Conservation (phyloP, 805 yeast species). For the Starmera dryadoides region DNA sequence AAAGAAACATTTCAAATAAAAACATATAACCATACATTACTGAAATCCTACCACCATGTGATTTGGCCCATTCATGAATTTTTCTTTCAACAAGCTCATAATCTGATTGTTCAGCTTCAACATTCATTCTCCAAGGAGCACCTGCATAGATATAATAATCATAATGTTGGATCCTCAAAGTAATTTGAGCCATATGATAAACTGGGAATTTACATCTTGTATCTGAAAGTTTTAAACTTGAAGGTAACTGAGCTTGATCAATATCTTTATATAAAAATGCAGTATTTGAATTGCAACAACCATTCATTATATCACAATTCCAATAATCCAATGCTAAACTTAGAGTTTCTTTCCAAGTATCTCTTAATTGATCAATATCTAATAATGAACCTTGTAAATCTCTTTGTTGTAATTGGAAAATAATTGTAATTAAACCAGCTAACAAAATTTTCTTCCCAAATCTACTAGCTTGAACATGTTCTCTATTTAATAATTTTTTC, state of each 20-base stretch:
- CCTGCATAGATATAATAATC: conserved; percentile 79
- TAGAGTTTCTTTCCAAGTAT: conserved; percentile 65
- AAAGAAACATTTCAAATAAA: conserved; percentile 53
- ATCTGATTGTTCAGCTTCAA: conserved; percentile 44
- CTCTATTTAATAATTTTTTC: conserved; percentile 49
- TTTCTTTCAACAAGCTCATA: conserved; percentile 41
- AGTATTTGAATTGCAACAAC: conserved; percentile 21
- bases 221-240: conserved; percentile 23
- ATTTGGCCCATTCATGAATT: conserved; percentile 45
- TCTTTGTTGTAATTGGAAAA: conserved; percentile 68
- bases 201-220: conserved; percentile 57
- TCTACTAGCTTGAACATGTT: conserved; percentile 35
- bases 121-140: conserved; percentile 75
- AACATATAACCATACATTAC: conserved; percentile 56
- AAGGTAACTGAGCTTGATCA: conserved; percentile 9
- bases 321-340: conserved; percentile 67
- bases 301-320: conserved; percentile 39
- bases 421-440: conserved; percentile 59
- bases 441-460: conserved; percentile 63
- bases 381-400: conserved; percentile 51
- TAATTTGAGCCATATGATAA: conserved; percentile 67
- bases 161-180: conserved; percentile 65
- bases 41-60: conserved; percentile 41
- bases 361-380: conserved; percentile 32
- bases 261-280: conserved; percentile 16